These are phyloP conservation scores for Detonula confervacea DNA, from an alignment of 352 stramenopile species.

Conservation along the genomic window DNA sequence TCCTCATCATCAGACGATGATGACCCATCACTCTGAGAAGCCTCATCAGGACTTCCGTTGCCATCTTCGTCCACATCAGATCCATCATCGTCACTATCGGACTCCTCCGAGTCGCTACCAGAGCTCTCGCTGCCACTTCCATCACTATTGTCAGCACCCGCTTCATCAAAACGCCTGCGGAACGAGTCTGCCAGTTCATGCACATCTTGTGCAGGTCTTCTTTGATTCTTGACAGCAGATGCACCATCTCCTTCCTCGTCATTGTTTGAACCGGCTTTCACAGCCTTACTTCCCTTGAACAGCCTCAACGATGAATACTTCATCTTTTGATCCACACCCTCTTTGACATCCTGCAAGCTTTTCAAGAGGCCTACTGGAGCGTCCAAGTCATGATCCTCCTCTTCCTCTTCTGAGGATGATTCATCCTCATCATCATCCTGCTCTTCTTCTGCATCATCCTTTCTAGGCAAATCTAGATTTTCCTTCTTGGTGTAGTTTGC, in stretches of 20 bases:
- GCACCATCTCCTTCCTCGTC: conserved; percentile 48
- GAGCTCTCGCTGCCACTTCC: conserved; percentile 71
- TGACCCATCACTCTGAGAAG: conserved; percentile 69
- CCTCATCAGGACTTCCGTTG: conserved; percentile 42
- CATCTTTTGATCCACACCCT: conserved; percentile 94
- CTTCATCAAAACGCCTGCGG: conserved; percentile 48
- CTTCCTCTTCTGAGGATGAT: conserved; percentile 68
- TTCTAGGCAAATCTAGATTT: conserved; percentile 65
- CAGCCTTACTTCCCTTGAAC: conserved; percentile 90
- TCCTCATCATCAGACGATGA: conserved; percentile 37
- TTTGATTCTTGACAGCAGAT: conserved; percentile 15
- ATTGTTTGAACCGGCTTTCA: conserved; percentile 61
- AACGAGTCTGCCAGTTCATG: conserved; percentile 59
- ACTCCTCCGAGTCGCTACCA: conserved; percentile 73
- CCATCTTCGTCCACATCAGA: conserved; percentile 65
- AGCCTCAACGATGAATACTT: conserved; percentile 92
- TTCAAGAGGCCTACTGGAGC: conserved; percentile 92
- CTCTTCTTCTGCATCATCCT: conserved; percentile 48
- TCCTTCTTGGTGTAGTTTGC: conserved; percentile 94
- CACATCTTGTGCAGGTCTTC: conserved; percentile 41
- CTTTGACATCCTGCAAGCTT: conserved; percentile 91
- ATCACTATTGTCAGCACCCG: conserved; percentile 76
- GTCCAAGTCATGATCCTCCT: conserved; percentile 82
- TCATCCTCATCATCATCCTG: conserved; percentile 60
- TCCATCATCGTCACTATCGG: conserved; percentile 75